Conservation (phyloP, 2,329 filamentous ascomycete genomes). For the Thielaviopsis musarum region DNA sequence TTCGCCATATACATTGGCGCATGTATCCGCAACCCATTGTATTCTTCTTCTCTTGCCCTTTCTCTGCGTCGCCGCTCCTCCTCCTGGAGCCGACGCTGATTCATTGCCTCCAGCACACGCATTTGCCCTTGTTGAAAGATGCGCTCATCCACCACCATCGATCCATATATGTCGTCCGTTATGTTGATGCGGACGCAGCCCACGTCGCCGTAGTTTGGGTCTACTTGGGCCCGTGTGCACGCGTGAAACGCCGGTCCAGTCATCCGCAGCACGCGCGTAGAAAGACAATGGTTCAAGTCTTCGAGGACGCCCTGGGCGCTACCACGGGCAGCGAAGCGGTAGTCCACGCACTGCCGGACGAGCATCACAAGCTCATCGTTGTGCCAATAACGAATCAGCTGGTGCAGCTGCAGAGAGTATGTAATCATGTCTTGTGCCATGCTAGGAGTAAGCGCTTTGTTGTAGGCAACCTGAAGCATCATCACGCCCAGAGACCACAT, state of each 20-base stretch:
- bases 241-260: background rate
- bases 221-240: background rate
- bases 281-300: background rate
- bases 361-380: conserved; percentile 1
- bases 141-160: background rate
- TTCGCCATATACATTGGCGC: too few species aligned
- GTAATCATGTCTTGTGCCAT: background rate
- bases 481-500: conserved; percentile 2
- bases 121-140: background rate
- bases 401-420: background rate
- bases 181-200: background rate
- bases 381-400: conserved; percentile 1
- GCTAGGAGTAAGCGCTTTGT: background rate
- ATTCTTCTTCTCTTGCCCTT: background rate
- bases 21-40: too few species aligned
- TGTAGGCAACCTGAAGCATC: background rate
- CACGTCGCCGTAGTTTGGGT: background rate
- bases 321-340: background rate
- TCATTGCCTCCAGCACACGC: background rate
- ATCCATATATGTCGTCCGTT: background rate
- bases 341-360: conserved; percentile 1
- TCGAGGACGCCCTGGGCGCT: background rate
- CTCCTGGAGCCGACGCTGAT: background rate
- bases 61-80: background rate
- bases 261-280: background rate